Evolutionary conservation across 2,329 filamentous ascomycete species (phyloP), one percentile per base, ranked within the genome.

Genomic region (Diaporthe humulicola): DNA sequence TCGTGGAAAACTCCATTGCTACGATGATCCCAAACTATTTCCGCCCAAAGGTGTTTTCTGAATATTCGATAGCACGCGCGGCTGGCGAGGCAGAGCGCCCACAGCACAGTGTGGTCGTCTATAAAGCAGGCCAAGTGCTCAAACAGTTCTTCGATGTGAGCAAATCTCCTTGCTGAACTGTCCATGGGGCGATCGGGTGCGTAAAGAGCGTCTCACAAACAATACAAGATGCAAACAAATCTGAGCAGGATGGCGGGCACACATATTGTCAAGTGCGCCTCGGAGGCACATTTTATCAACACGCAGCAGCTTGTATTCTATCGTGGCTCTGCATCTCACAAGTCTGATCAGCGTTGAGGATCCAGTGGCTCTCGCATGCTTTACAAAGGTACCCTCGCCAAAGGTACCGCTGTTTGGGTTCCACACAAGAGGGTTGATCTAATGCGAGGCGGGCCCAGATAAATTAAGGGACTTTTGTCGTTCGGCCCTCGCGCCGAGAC

Each of bases 391-490:
- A 61, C 57, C 57, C 36, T 19, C 19, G 33, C n/a, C 54, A 57
- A 57, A 57, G 54, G 54, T 57, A 57, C 54, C 54, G 54, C 14
- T 36, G 30, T 57, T 25, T 50, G 30, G 30, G 61, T 67, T 22
- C 61, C 61, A 67, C 61, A 36, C 61, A 36, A 67, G 42, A 48
- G 60, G 60, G 40, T 64, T 64, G 25, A 22, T 66, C 60, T 66
- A 15, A 66, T 66, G 60, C 60, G 28, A 2, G 25, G 28, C 60
- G 42, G 61, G 61, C 40, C 60, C 61, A 22, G 61, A 48, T 50
- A 67, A 67, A 50, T 50, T 50, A 52, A 67, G 61, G 61, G 17
- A 67, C 61, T 67, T 67, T 67, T 67, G 61, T 67, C 28, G 61
- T n/a, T 30, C 42, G 42, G 61, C 61, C 40, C 22, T 48, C 12